Base-by-base conservation (phyloP, 2,329 filamentous ascomycete species). In the Trichoderma sp. region DNA sequence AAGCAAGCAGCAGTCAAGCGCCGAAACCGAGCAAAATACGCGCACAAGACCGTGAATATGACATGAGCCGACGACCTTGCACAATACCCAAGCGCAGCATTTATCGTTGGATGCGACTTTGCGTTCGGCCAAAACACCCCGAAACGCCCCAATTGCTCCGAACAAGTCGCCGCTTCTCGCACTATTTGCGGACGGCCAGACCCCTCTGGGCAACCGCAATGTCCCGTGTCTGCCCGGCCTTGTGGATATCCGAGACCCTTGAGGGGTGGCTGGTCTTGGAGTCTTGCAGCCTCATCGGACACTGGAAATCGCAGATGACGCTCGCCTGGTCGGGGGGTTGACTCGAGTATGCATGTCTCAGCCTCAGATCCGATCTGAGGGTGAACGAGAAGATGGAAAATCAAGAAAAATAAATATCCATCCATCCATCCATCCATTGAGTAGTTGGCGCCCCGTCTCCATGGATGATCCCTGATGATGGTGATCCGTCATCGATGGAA, bases 401-500 rank as follows among this genome's bases (percentile, higher is more conserved):
- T 47, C 61, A 63, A n/a, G 39, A 51, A 36, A 63, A 47, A 64
- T 36, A 36, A 21, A 30, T 30, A 11, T 32, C 34, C 56, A 39
- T 53, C 39, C 39, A 43, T 53, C 39, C 39, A 43, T 43, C 58
- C 56, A 30, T 66, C 56, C 18, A 65, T 47, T 51, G 34, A 58
- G 67, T 65, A 67, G 51, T 67, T 67, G 64, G 32, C 51, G n/a
- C 61, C 12, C 39, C 28, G n/a, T 43, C 56, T 43, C 63, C 70
- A 68, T 72, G 64, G 63, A 53, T 72, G 28, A 72, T 51, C 70
- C 70, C 64, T 72, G 64, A 57, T 47, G 12, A 32, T 64, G 57
- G 28, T 57, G 36, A 43, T 53, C 57, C 32, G 56, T 39, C 28
- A 12, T 24, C 34, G 57, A 34, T 60, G 26, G 57, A 34, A 60